These are phyloP conservation scores for Nadsonia starkeyi-henricii DNA, from an alignment of 1,139 yeast genomes.

Conservation along the genomic window DNA sequence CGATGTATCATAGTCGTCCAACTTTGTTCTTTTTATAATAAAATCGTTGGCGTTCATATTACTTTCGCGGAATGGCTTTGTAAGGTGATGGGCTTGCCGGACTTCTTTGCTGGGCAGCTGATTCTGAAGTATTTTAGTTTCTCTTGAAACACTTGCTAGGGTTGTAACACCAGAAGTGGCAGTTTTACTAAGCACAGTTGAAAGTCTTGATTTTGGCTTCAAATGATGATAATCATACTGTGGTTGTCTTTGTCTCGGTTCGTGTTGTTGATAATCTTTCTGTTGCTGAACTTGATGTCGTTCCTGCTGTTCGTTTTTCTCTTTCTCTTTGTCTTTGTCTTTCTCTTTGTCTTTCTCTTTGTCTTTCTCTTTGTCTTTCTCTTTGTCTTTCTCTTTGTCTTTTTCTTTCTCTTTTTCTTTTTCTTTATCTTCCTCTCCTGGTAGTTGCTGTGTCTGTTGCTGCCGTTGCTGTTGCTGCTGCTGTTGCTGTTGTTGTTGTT, in stretches of 20 bases:
- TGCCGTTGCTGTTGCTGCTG: not conserved
- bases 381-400: conserved; percentile 1
- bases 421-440: conserved; percentile 2
- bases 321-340: too few relatives aligned
- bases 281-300: not conserved
- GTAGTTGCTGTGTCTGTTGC: not conserved
- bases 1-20: not conserved
- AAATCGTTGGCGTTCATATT: too few relatives aligned
- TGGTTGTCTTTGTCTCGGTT: not conserved
- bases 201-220: not conserved
- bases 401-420: conserved; percentile 3
- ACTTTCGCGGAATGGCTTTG: too few relatives aligned
- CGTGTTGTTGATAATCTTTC: not conserved
- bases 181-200: not conserved
- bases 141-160: too few relatives aligned
- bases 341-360: conserved; percentile 1
- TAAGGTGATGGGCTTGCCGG: too few relatives aligned
- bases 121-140: too few relatives aligned
- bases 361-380: conserved; percentile 6
- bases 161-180: not conserved
- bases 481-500: not conserved
- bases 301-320: not conserved
- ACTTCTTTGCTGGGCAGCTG: too few relatives aligned
- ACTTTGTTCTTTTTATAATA: not conserved
- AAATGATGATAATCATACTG: not conserved